These are phyloP conservation scores for Kwoniella dejecticola DNA, from an alignment of 768 basidiomycete genomes.

Conservation along the genomic window DNA sequence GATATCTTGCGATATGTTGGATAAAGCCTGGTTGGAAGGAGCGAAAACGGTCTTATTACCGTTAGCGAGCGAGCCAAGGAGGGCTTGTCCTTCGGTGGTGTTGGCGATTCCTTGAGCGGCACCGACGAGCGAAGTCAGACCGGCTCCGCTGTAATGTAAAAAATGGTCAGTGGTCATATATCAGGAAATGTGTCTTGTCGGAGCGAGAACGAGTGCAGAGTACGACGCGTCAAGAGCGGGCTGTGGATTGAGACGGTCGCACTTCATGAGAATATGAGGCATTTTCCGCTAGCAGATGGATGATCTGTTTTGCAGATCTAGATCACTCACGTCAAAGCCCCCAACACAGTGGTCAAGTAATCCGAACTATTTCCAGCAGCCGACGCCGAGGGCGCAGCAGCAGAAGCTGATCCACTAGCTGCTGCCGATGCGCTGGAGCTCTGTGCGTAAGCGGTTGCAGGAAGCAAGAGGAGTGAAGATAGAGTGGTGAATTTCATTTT, in stretches of 20 bases:
- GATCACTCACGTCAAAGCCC: conserved; percentile 45
- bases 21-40: conserved; percentile 62
- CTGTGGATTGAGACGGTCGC: too few species aligned
- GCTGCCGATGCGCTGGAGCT: conserved; percentile 20
- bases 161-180: neutral
- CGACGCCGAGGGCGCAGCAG: conserved; percentile 17
- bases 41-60: conserved; percentile 62
- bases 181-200: neutral
- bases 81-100: conserved; percentile 58
- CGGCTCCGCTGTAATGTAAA: neutral
- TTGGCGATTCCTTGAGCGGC: conserved; percentile 59
- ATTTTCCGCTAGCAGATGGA: neutral
- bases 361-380: conserved; percentile 1
- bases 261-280: too few species aligned
- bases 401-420: conserved; percentile 8
- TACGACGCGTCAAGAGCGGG: neutral
- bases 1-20: conserved; percentile 54
- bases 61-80: conserved; percentile 57
- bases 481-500: conserved; percentile 36
- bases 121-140: conserved; percentile 54
- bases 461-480: conserved; percentile 42
- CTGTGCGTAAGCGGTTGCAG: conserved; percentile 52
- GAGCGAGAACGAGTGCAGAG: neutral
- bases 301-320: neutral
- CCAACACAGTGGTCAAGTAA: conserved; percentile 38